Conservation (phyloP, 495 filamentous ascomycete genomes). For the Penicillium taxi region DNA sequence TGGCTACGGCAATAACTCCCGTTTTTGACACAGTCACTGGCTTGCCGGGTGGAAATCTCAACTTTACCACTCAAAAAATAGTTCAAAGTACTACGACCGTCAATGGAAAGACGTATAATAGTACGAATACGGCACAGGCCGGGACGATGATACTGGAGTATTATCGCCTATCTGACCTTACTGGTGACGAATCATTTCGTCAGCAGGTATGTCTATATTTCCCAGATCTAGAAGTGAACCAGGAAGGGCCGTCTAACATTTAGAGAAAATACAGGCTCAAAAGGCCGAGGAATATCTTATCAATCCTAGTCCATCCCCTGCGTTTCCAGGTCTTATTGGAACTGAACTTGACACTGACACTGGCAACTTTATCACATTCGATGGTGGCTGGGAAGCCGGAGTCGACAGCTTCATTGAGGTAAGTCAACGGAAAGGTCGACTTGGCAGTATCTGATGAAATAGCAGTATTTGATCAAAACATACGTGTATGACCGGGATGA, state of each 20-base stretch:
- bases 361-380: slow-evolving; percentile 17
- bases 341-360: slow-evolving; percentile 15
- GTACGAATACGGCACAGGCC: slow-evolving; percentile 17
- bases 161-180: slow-evolving; percentile 17
- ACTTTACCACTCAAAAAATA: slow-evolving; percentile 10
- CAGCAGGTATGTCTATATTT: slow-evolving; percentile 13
- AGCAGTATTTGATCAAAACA: slow-evolving; percentile 73
- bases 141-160: slow-evolving; percentile 19
- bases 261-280: slow-evolving; percentile 6
- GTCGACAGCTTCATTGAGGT: slow-evolving; percentile 21
- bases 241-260: not conserved
- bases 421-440: not conserved
- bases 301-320: slow-evolving; percentile 11
- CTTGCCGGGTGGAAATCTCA: slow-evolving; percentile 8
- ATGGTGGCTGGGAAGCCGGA: slow-evolving; percentile 17
- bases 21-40: slow-evolving; percentile 17
- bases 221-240: not conserved
- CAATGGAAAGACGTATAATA: slow-evolving; percentile 16
- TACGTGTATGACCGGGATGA: slow-evolving; percentile 55
- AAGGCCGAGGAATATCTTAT: slow-evolving; percentile 13
- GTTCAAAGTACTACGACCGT: slow-evolving; percentile 10
- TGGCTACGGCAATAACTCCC: slow-evolving; percentile 12
- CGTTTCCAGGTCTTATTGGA: slow-evolving; percentile 14
- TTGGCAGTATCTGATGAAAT: not conserved
- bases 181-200: slow-evolving; percentile 18